Evolutionary conservation across 2,329 filamentous ascomycete species (phyloP).

Genomic region (Colletotrichum liriopes): DNA sequence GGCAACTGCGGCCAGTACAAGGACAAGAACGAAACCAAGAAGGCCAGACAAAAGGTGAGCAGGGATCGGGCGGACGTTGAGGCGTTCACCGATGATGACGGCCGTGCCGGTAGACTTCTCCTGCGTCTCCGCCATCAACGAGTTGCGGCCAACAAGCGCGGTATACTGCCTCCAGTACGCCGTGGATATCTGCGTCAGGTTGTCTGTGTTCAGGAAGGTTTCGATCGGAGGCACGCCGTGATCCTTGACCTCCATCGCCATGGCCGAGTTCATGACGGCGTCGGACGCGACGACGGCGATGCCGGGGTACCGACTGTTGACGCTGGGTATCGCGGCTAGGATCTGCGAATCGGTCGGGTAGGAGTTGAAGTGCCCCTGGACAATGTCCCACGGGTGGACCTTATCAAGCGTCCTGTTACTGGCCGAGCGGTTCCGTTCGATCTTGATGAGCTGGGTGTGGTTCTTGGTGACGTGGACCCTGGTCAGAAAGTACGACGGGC

Average conservation of each 20-base stretch:
- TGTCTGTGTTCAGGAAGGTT: conserved; percentile 46
- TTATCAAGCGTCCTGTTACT: conserved; percentile 39
- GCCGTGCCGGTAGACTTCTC: conserved; percentile 45
- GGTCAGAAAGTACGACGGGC: conserved; percentile 47
- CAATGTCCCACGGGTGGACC: conserved; percentile 48
- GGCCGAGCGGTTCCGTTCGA: conserved; percentile 28
- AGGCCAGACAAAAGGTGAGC: conserved; percentile 52
- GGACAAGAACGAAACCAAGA: conserved; percentile 47
- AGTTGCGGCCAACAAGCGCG: conserved; percentile 51
- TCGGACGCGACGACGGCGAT: conserved; percentile 51
- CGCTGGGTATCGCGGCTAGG: conserved; percentile 26
- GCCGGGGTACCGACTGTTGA: conserved; percentile 45
- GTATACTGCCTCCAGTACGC: conserved; percentile 55
- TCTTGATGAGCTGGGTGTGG: conserved; percentile 43
- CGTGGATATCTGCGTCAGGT: conserved; percentile 47
- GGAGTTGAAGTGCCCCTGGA: conserved; percentile 46
- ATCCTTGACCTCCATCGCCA: conserved; percentile 48
- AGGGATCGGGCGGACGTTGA: conserved; percentile 50
- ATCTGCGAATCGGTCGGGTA: conserved; percentile 41
- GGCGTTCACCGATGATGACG: conserved; percentile 49
- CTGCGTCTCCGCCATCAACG: conserved; percentile 46
- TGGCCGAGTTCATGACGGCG: conserved; percentile 52
- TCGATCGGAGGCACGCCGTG: conserved; percentile 44
- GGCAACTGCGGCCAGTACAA: conserved; percentile 45
- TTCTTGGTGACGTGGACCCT: conserved; percentile 47